Percentiles rank a stretch among this genome's conserved stretches.
These are phyloP conservation scores for Theileria parva DNA, from an alignment of 169 alveolate species.

Conservation along the genomic window DNA sequence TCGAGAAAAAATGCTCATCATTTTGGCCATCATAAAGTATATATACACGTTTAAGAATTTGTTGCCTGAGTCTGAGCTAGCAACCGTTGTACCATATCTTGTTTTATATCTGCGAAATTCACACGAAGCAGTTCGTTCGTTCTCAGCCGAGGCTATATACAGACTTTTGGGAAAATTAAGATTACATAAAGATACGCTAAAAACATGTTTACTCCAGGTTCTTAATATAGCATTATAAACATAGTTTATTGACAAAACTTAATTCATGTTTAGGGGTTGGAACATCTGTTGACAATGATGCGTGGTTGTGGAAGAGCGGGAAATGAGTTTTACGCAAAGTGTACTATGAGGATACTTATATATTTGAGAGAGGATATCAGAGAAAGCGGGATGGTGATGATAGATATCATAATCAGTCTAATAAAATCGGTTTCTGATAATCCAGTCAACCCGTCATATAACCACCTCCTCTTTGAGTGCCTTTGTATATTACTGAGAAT, in stretches of 20 bases:
- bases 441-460: constrained; percentile 81
- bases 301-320: constrained; percentile 19
- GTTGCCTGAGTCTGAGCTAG: constrained; percentile 39
- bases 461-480: constrained; percentile 81
- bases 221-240: neutral
- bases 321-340: constrained; percentile 61
- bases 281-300: constrained; percentile 44
- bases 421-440: constrained; percentile 75
- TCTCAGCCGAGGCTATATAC: constrained; percentile 57
- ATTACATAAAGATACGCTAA: constrained; percentile 30
- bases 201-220: constrained; percentile 44
- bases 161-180: constrained; percentile 37
- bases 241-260: neutral
- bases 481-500: constrained; percentile 59
- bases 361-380: constrained; percentile 44
- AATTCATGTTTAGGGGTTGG: constrained; percentile 23
- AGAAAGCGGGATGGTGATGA: constrained; percentile 59
- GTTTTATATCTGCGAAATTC: constrained; percentile 26
- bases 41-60: constrained; percentile 44
- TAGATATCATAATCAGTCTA: constrained; percentile 45
- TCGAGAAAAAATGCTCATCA: constrained; percentile 40
- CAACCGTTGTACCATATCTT: constrained; percentile 31
- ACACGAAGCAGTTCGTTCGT: constrained; percentile 59
- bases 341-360: constrained; percentile 53
- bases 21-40: constrained; percentile 59